A percentile compares a stretch with the other conserved stretches of the same genome.
Conservation (phyloP, 176 grass and related monocot genomes). For the Musa beccarii region DNA sequence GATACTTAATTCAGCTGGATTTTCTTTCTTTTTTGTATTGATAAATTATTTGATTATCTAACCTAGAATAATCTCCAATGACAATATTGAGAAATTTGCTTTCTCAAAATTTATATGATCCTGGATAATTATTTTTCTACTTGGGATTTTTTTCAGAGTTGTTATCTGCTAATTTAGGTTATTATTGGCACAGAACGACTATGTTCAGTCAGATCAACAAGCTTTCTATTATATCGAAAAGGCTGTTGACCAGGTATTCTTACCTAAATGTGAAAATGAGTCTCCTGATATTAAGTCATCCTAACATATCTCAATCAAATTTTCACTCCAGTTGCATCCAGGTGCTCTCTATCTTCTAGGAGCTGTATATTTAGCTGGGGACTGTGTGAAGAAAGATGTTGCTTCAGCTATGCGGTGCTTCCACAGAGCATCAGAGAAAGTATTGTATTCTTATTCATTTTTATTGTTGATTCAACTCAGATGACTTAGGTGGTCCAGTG, state of each 20-base stretch:
- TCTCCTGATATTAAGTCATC: conserved; percentile 8
- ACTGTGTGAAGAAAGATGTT: conserved; percentile 84
- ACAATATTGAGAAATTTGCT: background rate
- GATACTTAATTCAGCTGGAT: background rate
- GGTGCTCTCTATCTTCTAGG: conserved; percentile 92
- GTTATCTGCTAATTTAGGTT: conserved; percentile 4
- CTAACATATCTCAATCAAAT: conserved; percentile 1
- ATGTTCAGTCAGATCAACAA: conserved; percentile 76
- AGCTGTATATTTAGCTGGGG: conserved; percentile 80
- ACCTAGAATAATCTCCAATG: no score
- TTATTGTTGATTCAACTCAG: background rate
- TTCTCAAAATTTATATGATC: background rate
- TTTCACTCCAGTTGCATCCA: conserved; percentile 68
- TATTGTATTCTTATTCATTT: conserved; percentile 8
- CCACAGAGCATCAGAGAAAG: conserved; percentile 92
- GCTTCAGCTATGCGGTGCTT: conserved; percentile 93
- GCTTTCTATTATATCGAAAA: conserved; percentile 93
- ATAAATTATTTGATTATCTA: no score
- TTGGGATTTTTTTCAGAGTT: background rate
- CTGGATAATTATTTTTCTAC: background rate
- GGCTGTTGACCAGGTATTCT: conserved; percentile 80
- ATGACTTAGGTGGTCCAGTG: background rate
- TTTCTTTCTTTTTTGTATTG: background rate
- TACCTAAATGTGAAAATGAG: conserved; percentile 5
- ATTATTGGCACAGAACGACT: conserved; percentile 53